These are phyloP conservation scores for Peribolospora kevripleyi DNA, from an alignment of 768 basidiomycete species.

Conservation along the genomic window DNA sequence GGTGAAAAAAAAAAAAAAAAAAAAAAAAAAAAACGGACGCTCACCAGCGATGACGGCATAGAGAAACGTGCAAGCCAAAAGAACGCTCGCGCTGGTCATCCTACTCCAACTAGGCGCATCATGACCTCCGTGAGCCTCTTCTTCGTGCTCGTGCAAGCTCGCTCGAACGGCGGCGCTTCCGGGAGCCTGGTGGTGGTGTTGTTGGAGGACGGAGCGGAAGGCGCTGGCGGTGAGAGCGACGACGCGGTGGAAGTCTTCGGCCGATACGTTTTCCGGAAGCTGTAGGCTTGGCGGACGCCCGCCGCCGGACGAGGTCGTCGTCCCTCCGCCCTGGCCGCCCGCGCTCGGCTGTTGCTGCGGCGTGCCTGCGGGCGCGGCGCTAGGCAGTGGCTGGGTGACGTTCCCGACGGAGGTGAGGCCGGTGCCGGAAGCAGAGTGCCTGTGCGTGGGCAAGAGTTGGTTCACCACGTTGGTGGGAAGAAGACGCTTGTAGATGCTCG, in stretches of 20 bases:
- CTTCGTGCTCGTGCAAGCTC: conserved; percentile 26
- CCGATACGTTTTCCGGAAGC: conserved; percentile 42
- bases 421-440: conserved; percentile 3
- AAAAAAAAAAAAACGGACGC: conserved; percentile 14
- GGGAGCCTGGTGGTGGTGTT: conserved; percentile 27
- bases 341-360: conserved; percentile 33
- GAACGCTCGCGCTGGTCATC: conserved; percentile 60
- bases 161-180: conserved; percentile 9
- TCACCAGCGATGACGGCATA: conserved; percentile 88
- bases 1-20: too few relatives aligned
- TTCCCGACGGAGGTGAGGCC: not conserved
- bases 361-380: not conserved
- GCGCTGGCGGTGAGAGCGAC: conserved; percentile 86
- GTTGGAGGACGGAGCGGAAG: conserved; percentile 42
- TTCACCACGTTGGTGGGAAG: conserved; percentile 16
- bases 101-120: conserved; percentile 95
- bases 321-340: conserved; percentile 18
- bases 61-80: conserved; percentile 66
- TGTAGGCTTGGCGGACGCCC: conserved; percentile 19
- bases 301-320: conserved; percentile 19
- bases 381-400: too few relatives aligned
- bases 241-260: conserved; percentile 76
- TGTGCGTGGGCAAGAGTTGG: conserved; percentile 16
- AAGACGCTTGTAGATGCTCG: conserved; percentile 17
- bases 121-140: conserved; percentile 46